A percentile compares a stretch with the other conserved stretches of the same genome.
Conservation (phyloP, 1,284 basidiomycete genomes). For the Porogramme epimiltina region DNA sequence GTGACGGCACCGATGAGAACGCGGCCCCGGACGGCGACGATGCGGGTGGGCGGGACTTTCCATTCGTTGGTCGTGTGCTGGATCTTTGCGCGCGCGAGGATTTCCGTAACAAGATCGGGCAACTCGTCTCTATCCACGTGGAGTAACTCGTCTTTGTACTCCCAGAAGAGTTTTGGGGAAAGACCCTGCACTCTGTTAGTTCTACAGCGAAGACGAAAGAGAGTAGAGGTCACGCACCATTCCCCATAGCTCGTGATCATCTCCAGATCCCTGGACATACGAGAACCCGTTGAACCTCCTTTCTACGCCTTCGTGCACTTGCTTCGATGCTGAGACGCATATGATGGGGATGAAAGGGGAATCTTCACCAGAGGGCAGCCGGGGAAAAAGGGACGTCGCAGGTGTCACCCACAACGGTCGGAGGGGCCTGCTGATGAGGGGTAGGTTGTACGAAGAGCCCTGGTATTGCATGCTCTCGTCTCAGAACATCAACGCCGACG, state of each 20-base stretch:
- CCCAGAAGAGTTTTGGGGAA: conserved; percentile 77
- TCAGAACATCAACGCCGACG: too few relatives aligned
- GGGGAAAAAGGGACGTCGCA: conserved; percentile 46
- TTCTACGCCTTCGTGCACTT: conserved; percentile 56
- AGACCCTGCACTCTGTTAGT: conserved; percentile 50
- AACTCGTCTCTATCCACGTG: conserved; percentile 49
- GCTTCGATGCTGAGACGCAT: conserved; percentile 79
- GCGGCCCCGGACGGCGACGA: conserved; percentile 25
- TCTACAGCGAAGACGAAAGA: too few relatives aligned
- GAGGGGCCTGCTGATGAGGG: conserved; percentile 52
- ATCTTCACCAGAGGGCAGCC: conserved; percentile 28
- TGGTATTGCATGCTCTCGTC: too few relatives aligned
- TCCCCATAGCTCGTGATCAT: conserved; percentile 89
- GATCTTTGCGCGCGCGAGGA: conserved; percentile 36
- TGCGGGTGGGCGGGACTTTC: conserved; percentile 25
- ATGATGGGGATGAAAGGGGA: conserved; percentile 62
- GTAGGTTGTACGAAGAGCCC: conserved; percentile 55
- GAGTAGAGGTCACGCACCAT: conserved; percentile 46
- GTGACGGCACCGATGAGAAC: conserved; percentile 25
- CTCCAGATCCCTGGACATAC: conserved; percentile 89
- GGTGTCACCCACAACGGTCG: conserved; percentile 74
- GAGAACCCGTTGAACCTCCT: conserved; percentile 64
- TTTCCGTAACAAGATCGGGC: conserved; percentile 43
- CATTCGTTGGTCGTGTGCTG: conserved; percentile 9
- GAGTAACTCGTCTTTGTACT: conserved; percentile 54